phyloP scores from a whole-genome alignment of 208 protist species.

The Leishmania arabica region DNA sequence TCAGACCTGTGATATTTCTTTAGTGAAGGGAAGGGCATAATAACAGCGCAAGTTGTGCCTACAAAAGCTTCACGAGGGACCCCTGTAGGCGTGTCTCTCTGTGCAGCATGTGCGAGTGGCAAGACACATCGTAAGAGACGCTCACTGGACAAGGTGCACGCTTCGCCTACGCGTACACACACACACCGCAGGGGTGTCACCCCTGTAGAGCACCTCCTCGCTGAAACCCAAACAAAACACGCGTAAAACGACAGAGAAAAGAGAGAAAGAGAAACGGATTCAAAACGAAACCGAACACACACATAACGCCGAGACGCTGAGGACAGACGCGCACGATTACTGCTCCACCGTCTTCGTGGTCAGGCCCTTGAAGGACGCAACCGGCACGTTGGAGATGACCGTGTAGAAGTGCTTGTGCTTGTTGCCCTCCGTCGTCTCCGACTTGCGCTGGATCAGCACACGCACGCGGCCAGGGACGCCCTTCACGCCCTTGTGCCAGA shows the following conservation, averaged over 20 bases:
- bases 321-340: constrained; percentile 29
- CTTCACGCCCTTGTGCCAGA: constrained; percentile 97
- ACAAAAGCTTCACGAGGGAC: neutral
- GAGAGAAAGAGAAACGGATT: neutral
- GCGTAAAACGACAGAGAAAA: neutral
- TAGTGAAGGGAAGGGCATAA: neutral
- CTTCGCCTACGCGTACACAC: neutral
- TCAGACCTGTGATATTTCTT: neutral
- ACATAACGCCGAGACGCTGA: neutral
- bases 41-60: neutral
- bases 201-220: neutral
- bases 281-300: neutral
- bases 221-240: neutral
- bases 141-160: neutral
- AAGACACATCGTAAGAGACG: neutral
- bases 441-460: constrained; percentile 92
- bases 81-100: neutral
- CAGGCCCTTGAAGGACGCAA: constrained; percentile 83
- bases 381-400: constrained; percentile 88
- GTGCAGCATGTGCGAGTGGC: neutral
- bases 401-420: constrained; percentile 93
- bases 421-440: constrained; percentile 76
- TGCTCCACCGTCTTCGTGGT: constrained; percentile 82
- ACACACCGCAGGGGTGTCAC: neutral
- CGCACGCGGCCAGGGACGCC: constrained; percentile 95